Base-by-base conservation (phyloP, 306 rosid genomes). In the Vicia sativa region DNA sequence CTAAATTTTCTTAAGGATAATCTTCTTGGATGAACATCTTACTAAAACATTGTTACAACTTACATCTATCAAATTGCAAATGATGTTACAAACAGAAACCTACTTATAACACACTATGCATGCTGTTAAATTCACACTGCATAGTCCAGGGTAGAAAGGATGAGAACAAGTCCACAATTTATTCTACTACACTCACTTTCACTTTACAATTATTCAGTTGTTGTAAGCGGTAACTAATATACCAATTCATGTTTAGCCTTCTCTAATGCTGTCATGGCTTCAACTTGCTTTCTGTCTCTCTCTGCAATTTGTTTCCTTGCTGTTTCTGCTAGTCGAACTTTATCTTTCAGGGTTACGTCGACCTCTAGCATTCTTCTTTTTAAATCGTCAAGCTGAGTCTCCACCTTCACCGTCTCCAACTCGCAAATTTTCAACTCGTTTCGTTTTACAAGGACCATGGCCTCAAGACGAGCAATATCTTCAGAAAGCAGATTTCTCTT, bases 191-290 rank as follows among this genome's bases (percentile, higher is more conserved):
- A 61, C 41, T 16, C 46, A 25, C 78, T n/a, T 11, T 16, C 46
- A 25, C 78, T n/a, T 11, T 10, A 68, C 41, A 13, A 14, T 29
- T 10, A 28, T 11, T 12, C 2, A 73, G 57, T 55, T 21, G 21
- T 43, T 29, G 9, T 16, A 21, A 19, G 11, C 14, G 6, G 19
- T 9, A n/a, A 50, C 15, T 29, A 75, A 2, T 71, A 71, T 26
- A 34, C 73, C 11, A 81, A 11, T 49, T 26, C 67, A 41, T 16
- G 71, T 64, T 72, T 81, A 2, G 68, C 79, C 14, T 43, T 77
- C 25, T 65, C 54, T 13, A 81, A 9, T 3, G 77, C 59, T 35
- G 52, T 14, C 55, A 11, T 46, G 6, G 72, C 79, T 37, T 74
- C 75, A 65, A 52, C 13, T 59, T 59, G 48, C 48, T 59, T 65